Evolutionary conservation across 2,329 filamentous ascomycete species (phyloP).

Genomic region (Clonostachys solani): DNA sequence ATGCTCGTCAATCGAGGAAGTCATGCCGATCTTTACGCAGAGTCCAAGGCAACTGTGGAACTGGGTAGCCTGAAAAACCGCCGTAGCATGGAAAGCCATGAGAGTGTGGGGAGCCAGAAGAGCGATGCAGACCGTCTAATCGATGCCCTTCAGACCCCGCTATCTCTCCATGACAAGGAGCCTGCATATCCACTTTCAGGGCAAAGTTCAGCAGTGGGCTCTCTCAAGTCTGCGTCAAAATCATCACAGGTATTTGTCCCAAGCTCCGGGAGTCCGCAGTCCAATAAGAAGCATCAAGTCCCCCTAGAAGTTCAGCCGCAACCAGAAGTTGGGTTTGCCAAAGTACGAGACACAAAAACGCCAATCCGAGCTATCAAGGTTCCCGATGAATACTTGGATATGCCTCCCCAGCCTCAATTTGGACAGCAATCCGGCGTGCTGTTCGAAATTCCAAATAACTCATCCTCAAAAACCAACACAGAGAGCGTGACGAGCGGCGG

Average conservation of each 20-base stretch:
- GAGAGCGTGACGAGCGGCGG: constrained; percentile 14
- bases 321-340: neutral
- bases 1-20: constrained; percentile 52
- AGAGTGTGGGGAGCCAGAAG: constrained; percentile 35
- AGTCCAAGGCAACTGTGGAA: constrained; percentile 2
- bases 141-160: constrained; percentile 63
- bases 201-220: constrained; percentile 7
- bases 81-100: constrained; percentile 31
- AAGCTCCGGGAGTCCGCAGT: neutral
- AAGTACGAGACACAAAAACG: constrained; percentile 37
- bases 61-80: constrained; percentile 11
- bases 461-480: constrained; percentile 4
- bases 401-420: constrained; percentile 19
- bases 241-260: neutral
- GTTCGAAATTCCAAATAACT: constrained; percentile 26
- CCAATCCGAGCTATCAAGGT: constrained; percentile 42
- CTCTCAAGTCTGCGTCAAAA: constrained; percentile 4
- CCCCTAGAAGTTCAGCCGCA: neutral
- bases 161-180: constrained; percentile 32
- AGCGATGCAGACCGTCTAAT: constrained; percentile 69
- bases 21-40: constrained; percentile 8
- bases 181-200: constrained; percentile 17
- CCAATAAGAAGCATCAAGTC: neutral
- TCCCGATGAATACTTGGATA: constrained; percentile 37
- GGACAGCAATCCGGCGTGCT: constrained; percentile 26